phyloP scores from a whole-genome alignment of 164 flowering plant species.

The Piper longum region DNA sequence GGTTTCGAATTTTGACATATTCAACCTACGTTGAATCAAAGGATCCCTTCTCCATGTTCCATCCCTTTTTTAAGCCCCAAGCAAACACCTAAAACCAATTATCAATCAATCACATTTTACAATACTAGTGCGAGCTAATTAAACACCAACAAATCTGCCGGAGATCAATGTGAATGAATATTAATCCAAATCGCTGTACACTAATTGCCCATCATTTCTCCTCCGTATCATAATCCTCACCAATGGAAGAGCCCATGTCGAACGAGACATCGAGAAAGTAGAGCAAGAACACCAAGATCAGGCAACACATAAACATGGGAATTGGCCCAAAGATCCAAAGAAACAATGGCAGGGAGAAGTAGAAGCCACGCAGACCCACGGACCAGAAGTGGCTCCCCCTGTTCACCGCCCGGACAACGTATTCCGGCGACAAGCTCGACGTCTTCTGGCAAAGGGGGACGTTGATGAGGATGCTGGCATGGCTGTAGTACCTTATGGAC shows the following conservation, averaged over 20 bases:
- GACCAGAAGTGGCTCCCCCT: constrained; percentile 76
- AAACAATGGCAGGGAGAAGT: constrained; percentile 21
- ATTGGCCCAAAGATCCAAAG: constrained; percentile 25
- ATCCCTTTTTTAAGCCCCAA: no score
- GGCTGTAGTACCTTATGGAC: constrained; percentile 10
- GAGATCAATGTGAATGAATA: no score
- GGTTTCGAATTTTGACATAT: no score
- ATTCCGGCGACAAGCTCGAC: constrained; percentile 35
- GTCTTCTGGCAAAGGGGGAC: constrained; percentile 13
- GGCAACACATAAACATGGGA: constrained; percentile 44
- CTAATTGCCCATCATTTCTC: background rate
- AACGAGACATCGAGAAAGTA: constrained; percentile 66
- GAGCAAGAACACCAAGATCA: constrained; percentile 29
- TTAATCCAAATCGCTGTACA: no score
- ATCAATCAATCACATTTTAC: no score
- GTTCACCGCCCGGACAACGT: constrained; percentile 44
- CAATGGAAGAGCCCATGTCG: constrained; percentile 12
- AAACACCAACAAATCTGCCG: no score
- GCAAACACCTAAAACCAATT: no score
- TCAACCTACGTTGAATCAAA: no score
- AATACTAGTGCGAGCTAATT: no score
- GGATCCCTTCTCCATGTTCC: no score
- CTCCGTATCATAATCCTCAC: background rate
- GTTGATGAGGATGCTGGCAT: constrained; percentile 7
- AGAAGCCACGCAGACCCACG: constrained; percentile 63